Percentiles rank a stretch among this genome's conserved stretches.
phyloP scores from a whole-genome alignment of 345 rosid species.

The Euclidium syriacum region DNA sequence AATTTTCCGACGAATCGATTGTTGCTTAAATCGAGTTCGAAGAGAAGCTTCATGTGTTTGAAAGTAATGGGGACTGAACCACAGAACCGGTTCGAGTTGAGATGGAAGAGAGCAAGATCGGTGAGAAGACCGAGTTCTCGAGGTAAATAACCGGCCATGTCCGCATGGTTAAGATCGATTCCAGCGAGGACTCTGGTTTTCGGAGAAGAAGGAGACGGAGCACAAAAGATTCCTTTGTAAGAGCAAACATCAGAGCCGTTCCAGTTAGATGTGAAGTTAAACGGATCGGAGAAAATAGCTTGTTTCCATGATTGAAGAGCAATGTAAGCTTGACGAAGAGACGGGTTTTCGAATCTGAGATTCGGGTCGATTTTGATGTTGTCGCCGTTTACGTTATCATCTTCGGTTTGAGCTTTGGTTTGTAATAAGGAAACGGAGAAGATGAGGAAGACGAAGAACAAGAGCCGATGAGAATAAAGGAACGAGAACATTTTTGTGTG shows the following conservation, averaged over 20 bases:
- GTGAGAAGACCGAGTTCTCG: constrained; percentile 53
- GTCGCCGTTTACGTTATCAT: background rate
- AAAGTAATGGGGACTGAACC: constrained; percentile 51
- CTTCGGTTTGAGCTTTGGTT: background rate
- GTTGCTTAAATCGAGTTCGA: constrained; percentile 69
- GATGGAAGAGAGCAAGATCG: constrained; percentile 66
- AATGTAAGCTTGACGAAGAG: constrained; percentile 59
- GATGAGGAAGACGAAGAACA: constrained; percentile 19
- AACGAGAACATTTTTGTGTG: constrained; percentile 18
- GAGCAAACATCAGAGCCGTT: constrained; percentile 55
- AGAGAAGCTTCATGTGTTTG: constrained; percentile 46
- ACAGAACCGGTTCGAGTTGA: constrained; percentile 71
- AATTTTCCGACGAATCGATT: constrained; percentile 67
- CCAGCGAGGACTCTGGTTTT: constrained; percentile 51
- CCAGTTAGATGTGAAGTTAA: constrained; percentile 65
- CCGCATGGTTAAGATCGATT: constrained; percentile 67
- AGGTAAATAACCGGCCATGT: constrained; percentile 68
- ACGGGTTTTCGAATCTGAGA: constrained; percentile 51
- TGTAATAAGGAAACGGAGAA: constrained; percentile 17
- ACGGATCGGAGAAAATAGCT: constrained; percentile 66
- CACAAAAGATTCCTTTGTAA: constrained; percentile 56
- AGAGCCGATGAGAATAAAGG: constrained; percentile 10
- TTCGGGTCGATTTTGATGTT: constrained; percentile 32
- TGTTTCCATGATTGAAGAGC: constrained; percentile 66
- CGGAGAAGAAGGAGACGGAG: constrained; percentile 36